Evolutionary conservation across 768 basidiomycete genomes (phyloP).

Genomic region (Termitomyces sp.): DNA sequence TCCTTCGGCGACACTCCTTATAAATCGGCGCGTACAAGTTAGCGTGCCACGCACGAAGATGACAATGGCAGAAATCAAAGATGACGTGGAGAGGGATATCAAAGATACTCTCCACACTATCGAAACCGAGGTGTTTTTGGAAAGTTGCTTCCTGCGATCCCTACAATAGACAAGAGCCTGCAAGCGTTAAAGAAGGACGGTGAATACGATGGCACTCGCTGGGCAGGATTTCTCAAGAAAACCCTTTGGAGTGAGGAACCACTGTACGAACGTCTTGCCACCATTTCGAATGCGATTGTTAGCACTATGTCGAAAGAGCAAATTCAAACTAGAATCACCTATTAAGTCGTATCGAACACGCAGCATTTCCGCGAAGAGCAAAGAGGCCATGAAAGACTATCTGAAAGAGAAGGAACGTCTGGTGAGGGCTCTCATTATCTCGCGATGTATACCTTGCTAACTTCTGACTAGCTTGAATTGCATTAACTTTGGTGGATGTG

Average conservation of each 20-base stretch:
- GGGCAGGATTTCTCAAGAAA: background rate
- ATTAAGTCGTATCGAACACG: too few relatives aligned
- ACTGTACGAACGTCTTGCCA: background rate
- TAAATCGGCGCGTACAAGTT: too few relatives aligned
- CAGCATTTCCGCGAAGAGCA: background rate
- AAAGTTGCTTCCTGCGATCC: background rate
- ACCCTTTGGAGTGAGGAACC: background rate
- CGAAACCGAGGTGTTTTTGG: background rate
- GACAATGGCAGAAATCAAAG: background rate
- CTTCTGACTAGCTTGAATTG: background rate
- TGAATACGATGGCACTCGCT: background rate
- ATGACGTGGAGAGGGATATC: background rate
- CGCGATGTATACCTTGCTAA: background rate
- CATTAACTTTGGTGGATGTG: too few relatives aligned
- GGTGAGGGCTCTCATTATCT: background rate
- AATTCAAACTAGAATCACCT: background rate
- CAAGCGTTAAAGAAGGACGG: too few relatives aligned
- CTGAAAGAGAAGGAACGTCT: background rate
- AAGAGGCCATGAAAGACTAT: too few relatives aligned
- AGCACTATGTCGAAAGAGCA: background rate
- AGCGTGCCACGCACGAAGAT: background rate
- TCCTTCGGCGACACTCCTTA: too few relatives aligned
- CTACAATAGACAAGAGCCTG: background rate
- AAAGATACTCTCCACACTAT: background rate
- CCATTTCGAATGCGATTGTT: background rate